phyloP scores from a whole-genome alignment of 1,284 basidiomycete genomes.

The Moesziomyces sp. region DNA sequence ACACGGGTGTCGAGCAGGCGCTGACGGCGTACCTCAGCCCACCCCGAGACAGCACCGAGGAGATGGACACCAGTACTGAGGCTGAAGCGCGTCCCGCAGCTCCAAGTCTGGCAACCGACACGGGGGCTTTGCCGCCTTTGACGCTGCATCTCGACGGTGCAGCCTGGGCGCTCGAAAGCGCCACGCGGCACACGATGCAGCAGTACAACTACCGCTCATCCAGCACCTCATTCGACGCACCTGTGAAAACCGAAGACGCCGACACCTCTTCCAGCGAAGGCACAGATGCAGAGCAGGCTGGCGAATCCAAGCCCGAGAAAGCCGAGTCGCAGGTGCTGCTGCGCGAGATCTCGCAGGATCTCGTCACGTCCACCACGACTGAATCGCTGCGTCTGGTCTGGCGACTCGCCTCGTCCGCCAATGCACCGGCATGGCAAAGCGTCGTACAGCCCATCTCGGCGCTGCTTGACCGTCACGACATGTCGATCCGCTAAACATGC shows the following conservation, averaged over 20 bases:
- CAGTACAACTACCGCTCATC: constrained; percentile 18
- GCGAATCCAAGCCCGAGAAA: background rate
- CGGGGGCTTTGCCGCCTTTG: constrained; percentile 16
- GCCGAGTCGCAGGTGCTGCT: constrained; percentile 11
- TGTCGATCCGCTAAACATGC: constrained; percentile 18
- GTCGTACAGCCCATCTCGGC: constrained; percentile 26
- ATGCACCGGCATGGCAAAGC: constrained; percentile 8
- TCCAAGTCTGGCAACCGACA: background rate
- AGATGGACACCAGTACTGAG: background rate
- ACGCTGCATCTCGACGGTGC: constrained; percentile 1
- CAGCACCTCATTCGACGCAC: too few species aligned
- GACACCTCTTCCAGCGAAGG: background rate
- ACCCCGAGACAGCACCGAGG: background rate
- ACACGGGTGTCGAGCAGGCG: constrained; percentile 9
- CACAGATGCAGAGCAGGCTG: background rate
- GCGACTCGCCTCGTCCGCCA: constrained; percentile 1
- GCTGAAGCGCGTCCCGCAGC: background rate
- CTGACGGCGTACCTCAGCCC: constrained; percentile 10
- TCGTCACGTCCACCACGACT: constrained; percentile 16
- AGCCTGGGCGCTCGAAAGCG: constrained; percentile 22
- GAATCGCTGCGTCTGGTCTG: constrained; percentile 30
- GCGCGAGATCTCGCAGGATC: constrained; percentile 32
- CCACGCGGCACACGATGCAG: constrained; percentile 16
- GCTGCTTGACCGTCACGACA: constrained; percentile 19
- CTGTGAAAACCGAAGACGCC: background rate